Percentiles rank a stretch among this genome's conserved stretches.
phyloP scores from a whole-genome alignment of 2,329 filamentous ascomycete genomes.

The Aspergillus fructus region DNA sequence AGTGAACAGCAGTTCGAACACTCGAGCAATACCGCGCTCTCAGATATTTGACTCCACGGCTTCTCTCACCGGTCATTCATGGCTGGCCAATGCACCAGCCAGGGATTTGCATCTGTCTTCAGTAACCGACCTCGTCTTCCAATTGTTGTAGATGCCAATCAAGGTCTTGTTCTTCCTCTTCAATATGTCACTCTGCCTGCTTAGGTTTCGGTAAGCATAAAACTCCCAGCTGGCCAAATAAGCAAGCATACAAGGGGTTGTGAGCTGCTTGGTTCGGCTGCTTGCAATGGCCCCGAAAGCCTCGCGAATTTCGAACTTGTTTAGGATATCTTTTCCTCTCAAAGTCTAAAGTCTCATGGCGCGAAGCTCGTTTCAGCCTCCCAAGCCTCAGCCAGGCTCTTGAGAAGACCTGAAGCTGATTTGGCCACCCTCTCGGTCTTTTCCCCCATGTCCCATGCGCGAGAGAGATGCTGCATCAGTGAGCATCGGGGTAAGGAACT shows the following conservation, averaged over 20 bases:
- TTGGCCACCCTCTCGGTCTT: not conserved
- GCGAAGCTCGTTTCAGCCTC: not conserved
- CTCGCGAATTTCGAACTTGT: not conserved
- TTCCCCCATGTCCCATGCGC: not conserved
- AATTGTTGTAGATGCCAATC: not conserved
- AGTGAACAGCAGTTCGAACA: not conserved
- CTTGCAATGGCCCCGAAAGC: not conserved
- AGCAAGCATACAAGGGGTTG: not conserved
- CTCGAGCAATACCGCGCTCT: not conserved
- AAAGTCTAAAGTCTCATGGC: not conserved
- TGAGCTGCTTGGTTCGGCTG: not conserved
- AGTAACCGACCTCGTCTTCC: not conserved
- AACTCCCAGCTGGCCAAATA: not conserved
- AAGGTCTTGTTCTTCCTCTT: not conserved
- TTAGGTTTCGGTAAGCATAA: not conserved
- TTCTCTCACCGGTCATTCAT: not conserved
- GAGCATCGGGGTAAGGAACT: too few relatives aligned
- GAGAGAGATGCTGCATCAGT: not conserved
- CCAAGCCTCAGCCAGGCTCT: not conserved
- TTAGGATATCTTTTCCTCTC: not conserved
- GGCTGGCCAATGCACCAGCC: not conserved
- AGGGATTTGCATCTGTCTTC: not conserved
- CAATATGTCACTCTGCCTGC: not conserved
- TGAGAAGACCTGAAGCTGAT: not conserved
- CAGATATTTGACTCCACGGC: too few relatives aligned